A percentile compares a stretch with the other conserved stretches of the same genome.
Conservation (phyloP, 768 basidiomycete species). For the Suillus cothurnatus region DNA sequence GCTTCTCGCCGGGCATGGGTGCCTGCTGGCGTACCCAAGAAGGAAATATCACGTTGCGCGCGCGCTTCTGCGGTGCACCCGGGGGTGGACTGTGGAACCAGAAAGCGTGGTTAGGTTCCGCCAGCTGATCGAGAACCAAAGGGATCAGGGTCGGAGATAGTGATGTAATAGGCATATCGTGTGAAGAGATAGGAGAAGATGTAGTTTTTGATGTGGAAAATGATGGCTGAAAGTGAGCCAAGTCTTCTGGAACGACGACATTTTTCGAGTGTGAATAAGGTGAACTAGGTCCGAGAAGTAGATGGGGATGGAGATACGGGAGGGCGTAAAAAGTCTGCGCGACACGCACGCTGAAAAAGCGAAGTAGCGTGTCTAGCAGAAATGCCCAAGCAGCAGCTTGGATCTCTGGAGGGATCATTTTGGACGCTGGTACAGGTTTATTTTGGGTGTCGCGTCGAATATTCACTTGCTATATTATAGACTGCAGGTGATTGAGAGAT, state of each 20-base stretch:
- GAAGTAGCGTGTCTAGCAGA: not conserved
- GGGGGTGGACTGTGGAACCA: not conserved
- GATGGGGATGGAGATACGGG: not conserved
- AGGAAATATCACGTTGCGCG: not conserved
- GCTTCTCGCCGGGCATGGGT: not conserved
- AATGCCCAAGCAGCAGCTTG: not conserved
- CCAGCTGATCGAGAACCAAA: not conserved
- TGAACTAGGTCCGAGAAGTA: not conserved
- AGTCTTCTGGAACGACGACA: not conserved
- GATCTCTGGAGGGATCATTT: constrained; percentile 3
- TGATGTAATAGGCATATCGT: not conserved
- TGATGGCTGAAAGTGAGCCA: not conserved
- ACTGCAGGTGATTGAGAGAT: not conserved
- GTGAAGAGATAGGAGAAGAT: not conserved
- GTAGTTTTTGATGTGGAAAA: not conserved
- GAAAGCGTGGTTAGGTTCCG: not conserved
- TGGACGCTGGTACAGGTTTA: not conserved
- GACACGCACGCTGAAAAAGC: not conserved
- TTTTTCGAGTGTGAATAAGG: not conserved
- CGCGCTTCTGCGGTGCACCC: not conserved
- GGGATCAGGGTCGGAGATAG: not conserved
- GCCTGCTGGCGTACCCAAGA: not conserved
- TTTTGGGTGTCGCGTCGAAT: not conserved
- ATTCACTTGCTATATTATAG: not conserved
- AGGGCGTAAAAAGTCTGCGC: not conserved